Conservation (phyloP, 2,329 filamentous ascomycete genomes). For the Phyllosticta ampelicida region DNA sequence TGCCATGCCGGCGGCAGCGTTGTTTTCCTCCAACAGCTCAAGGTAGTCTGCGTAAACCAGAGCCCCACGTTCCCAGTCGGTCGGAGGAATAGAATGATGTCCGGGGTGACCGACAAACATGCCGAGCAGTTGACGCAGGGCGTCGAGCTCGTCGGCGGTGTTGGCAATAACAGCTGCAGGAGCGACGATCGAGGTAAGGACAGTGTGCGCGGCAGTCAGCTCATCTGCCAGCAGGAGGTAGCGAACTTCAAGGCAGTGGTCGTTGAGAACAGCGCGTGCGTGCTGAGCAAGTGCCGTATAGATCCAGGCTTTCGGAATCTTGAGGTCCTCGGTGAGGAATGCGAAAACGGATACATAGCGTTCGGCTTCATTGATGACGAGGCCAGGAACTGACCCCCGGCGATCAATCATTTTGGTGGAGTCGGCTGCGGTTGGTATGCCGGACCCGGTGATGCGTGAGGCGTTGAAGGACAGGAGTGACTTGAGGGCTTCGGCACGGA, state of each 20-base stretch:
- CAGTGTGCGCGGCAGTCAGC: conserved; percentile 71
- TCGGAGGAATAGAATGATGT: conserved; percentile 34
- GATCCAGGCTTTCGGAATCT: conserved; percentile 65
- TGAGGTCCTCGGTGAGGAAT: conserved; percentile 2
- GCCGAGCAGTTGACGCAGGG: conserved; percentile 56
- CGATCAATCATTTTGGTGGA: neutral
- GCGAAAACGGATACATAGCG: neutral
- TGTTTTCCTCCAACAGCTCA: conserved; percentile 33
- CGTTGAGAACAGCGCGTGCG: conserved; percentile 61
- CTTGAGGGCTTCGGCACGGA: conserved; percentile 36
- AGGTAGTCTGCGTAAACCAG: conserved; percentile 63
- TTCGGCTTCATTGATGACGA: too few species aligned
- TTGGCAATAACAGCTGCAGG: conserved; percentile 60
- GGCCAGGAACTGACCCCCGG: neutral
- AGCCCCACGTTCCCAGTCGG: conserved; percentile 69
- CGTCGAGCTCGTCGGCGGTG: conserved; percentile 59
- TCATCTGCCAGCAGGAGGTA: conserved; percentile 70
- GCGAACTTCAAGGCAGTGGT: conserved; percentile 60
- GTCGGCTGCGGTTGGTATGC: neutral
- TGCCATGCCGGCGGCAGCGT: conserved; percentile 19
- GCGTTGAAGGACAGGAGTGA: conserved; percentile 6
- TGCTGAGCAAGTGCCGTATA: conserved; percentile 79
- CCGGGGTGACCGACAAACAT: conserved; percentile 45
- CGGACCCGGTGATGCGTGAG: conserved; percentile 4
- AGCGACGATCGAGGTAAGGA: conserved; percentile 70